Evolutionary conservation across 139 green algal genomes (phyloP), one percentile per base, ranked within the genome.

Genomic region (Haematococcus sp.): DNA sequence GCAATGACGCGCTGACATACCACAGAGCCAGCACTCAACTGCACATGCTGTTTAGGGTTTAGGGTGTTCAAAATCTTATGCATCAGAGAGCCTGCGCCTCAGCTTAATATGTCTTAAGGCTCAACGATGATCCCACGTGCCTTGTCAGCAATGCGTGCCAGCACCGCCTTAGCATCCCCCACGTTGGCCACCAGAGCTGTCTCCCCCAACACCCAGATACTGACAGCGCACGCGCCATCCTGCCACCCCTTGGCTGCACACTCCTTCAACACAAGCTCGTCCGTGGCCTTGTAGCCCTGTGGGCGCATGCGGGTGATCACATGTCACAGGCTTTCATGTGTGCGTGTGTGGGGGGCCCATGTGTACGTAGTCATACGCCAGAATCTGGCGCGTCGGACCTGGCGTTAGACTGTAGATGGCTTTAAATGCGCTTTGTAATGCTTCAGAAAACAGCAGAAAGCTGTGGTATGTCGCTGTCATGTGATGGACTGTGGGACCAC

Each of bases 141-240:
- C 74, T 78, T 75, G 28, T 72, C 63, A 33, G 51, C 20, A 33
- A 74, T 43, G 5, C 87, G 63, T 2, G 83, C 87, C 33, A 92
- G 83, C 49, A 92, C 87, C 34, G 71, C 78, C 13, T 78, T 76
- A 16, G 82, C 84, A 54, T 93, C 89, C 1, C 89, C 89, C 19
- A 92, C 64, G 63, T 93, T 93, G 27, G 86, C 89, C 20, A 93
- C 88, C 9, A 88, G 70, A 4, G 80, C 81, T 16, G 60, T 78
- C 2, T 89, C 60, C 0, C 78, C 80, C 4, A 93, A n/a, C 20
- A 93, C 69, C 88, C 88, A 93, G 2, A 80, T 75, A 1, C 74
- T 83, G 44, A 88, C 89, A 5, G 86, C 89, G 16, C 84, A 83
- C 1, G 84, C 84, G 23, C 89, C 89, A n/a, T 92, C 89, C 40